Base-by-base conservation (phyloP, 148 eudicot genomes). In the Rhododendron ovatum region DNA sequence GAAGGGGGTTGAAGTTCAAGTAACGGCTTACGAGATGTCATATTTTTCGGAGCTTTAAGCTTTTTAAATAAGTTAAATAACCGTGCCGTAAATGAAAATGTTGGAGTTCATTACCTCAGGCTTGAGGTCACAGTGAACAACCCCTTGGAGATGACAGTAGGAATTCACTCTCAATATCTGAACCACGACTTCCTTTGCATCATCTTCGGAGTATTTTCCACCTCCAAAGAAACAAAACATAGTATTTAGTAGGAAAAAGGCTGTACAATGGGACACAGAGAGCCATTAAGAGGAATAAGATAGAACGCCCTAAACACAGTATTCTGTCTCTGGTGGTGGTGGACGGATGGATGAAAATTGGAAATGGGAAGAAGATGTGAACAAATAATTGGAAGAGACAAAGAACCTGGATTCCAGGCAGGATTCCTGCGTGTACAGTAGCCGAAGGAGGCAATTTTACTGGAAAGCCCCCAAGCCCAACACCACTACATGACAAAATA, bases 101-200 rank as follows among this genome's bases (percentile, higher is more conserved):
- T 48, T 59, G 7, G 28, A 69, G 75, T 71, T 77, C 63, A 50
- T 63, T 92, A 96, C 99, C 99, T 96, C 99, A 24, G 99, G 99
- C 85, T 96, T 96, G 78, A 96, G 92, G 91, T 96, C 99, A 63
- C 99, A 94, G 87, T 96, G 99, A 90, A 96, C 99, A 39, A 96
- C 98, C 33, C 99, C 99, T 90, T 96, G 99, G 84, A 95, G 94
- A 92, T 96, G 99, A 89, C 98, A 96, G 86, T 93, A 96, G 47
- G 99, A 92, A 59, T 89, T 93, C 61, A 95, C 96, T 78, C 94
- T 95, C 86, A 96, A 89, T 90, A 96, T 94, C 87, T 96, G 99
- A 85, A 95, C 92, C 97, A 96, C 90, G 85, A 96, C 94, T 84
- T 86, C 90, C 81, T 94, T 96, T 41, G 99, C 99, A 82, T 96